Conservation (phyloP, 2,329 filamentous ascomycete genomes). For the Rhinocladiella mackenziei region DNA sequence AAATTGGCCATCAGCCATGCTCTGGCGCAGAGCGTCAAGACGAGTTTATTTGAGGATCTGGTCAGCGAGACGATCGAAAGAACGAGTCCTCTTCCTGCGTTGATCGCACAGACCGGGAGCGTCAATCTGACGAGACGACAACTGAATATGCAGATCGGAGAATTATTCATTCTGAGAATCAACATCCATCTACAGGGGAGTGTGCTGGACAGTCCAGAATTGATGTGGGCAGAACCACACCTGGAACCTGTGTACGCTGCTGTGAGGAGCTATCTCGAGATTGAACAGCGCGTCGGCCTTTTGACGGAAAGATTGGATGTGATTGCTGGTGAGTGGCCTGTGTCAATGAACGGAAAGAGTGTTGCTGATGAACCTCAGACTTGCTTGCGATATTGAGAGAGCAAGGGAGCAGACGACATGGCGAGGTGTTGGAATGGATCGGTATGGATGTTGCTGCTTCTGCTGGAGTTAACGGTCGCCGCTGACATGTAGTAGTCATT, state of each 20-base stretch:
- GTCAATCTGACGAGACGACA: conserved; percentile 81
- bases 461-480: background rate
- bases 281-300: conserved; percentile 89
- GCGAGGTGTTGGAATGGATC: conserved; percentile 85
- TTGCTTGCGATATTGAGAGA: conserved; percentile 90
- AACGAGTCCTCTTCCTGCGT: conserved; percentile 86
- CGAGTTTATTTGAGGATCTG: conserved; percentile 91
- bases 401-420: conserved; percentile 88
- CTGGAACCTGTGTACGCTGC: conserved; percentile 95
- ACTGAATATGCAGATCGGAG: conserved; percentile 99
- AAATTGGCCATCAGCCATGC: conserved; percentile 97
- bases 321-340: conserved; percentile 48
- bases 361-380: conserved; percentile 51
- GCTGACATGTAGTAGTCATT: conserved; percentile 61
- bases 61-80: conserved; percentile 90
- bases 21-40: conserved; percentile 94
- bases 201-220: conserved; percentile 90
- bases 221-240: conserved; percentile 98
- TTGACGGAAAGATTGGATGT: conserved; percentile 88
- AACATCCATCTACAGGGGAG: conserved; percentile 97
- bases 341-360: background rate
- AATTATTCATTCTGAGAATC: conserved; percentile 95
- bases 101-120: conserved; percentile 88
- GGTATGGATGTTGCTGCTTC: conserved; percentile 51
- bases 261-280: conserved; percentile 91